Base-by-base conservation (phyloP, 2,329 filamentous ascomycete genomes). In the Pseudocercospora vitis region DNA sequence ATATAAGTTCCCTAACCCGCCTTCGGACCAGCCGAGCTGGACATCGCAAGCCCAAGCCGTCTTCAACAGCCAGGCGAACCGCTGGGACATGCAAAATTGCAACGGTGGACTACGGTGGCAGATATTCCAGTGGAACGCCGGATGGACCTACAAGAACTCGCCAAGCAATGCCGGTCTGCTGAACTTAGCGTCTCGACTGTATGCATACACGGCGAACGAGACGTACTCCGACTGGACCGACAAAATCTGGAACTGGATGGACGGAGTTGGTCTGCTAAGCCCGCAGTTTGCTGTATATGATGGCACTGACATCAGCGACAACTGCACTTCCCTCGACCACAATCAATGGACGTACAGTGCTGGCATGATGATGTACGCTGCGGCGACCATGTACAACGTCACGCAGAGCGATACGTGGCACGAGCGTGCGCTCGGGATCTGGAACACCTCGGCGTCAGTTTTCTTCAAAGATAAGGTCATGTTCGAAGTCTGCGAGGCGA, bases 181-280 rank as follows among this genome's bases (percentile, higher is more conserved):
- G 66, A 73, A 79, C 53, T 64, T 81, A 11, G 74, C 74, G 7
- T 70, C 77, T 7, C 64, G 72, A 19, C 63, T 74, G 8, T 70
- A 63, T 4, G 65, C 68, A 18, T 74, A 74, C 58, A 74, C 72
- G 7, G 69, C 66, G 14, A 74, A 74, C 52, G 47, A 68, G 55
- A 86, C 81, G 0, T 89, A 88, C 60, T 55, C 76, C 73, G 80
- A 89, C 62, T 89, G 86, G 86, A 81, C 81, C 1, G 71, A 73
- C 47, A 68, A 64, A 50, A 53, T 60, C 21, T 74, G 65, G 63
- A 58, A 70, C 12, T 74, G 72, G 72, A 63, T 67, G 44, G 46
- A 58, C 9, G 69, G 71, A 1, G 70, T 84, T 5, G 79, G 81
- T 12, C 74, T 89, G 53, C 79, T 89, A 58, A 79, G 81, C 57